Evolutionary conservation across 495 filamentous ascomycete genomes (phyloP), one percentile per base, ranked within the genome.

Genomic region (Rostrohypoxylon terebratum): DNA sequence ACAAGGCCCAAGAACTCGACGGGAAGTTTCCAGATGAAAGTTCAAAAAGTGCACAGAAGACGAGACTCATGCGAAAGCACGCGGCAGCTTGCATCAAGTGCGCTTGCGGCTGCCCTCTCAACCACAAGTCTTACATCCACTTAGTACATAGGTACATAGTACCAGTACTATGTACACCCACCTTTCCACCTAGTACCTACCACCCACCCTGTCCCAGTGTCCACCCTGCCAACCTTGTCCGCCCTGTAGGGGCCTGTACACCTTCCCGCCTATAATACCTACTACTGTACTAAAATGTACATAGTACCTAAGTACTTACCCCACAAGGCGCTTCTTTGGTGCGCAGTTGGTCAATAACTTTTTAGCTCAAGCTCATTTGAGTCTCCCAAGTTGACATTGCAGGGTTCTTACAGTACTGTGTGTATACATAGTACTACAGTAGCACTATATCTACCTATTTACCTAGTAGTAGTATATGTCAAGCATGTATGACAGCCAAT

Each of bases 11-110:
- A 51, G 40, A 58, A 72, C 63, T 59, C 51, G 57, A 33, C 14
- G 38, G 45, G 44, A 66, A 66, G 63, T 50, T 58, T 63, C 47
- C 34, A 59, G 51, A 62, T 31, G 34, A 67, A 71, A 44, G 34
- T 45, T 61, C 16, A 47, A 59, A 65, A 65, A 71, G 54, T 63
- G 69, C 63, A 67, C 63, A 33, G 61, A 45, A 38, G 57, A 45
- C 62, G 36, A 38, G 57, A 45, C 62, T 59, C 68, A 59, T 48
- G 59, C 14, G 38, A 34, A 67, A 58, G 69, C 69, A 72, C 69
- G 69, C 54, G 68, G 62, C 57, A 71, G 68, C 61, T 71, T 62
- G 62, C 68, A 71, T 57, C 57, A 66, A 71, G 63, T 57, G 68
- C 68, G 57, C 57, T 63, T 66, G 54, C 68, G 68, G 63, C 68